Base-by-base conservation (phyloP, 371 early-diverging fungal species). In the Scutellospora calospora region DNA sequence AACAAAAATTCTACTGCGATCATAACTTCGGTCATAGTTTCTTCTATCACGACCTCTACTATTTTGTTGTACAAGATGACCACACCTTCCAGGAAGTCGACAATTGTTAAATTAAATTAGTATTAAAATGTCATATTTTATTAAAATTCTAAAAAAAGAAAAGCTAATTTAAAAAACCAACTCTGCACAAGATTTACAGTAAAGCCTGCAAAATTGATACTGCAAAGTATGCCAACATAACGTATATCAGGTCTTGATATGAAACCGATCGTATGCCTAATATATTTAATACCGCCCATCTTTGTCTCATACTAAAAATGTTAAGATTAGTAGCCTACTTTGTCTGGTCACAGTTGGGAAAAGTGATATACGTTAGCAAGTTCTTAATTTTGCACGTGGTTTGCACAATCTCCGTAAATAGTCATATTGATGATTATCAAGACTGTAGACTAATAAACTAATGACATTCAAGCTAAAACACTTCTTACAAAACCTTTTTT, bases 131-230 rank as follows among this genome's bases (percentile, higher is more conserved):
- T 49, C 49, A 49, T 49, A 49, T 49, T 49, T 49, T 16, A 49
- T 4, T 25, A 5, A 25, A 45, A 35, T 25, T 59, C 25, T 11
- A 25, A 27, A n/a, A 59, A 59, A 38, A 25, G n/a, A 65, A 35
- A n/a, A 35, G 8, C 1, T 22, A 68, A 22, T n/a, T 1, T 22
- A 38, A 22, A 41, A 12, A 22, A 62, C 81, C 83, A 87, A 94
- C 95, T 95, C 86, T 97, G 91, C 80, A 93, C 93, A 59, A 98
- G 92, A n/a, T 97, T 91, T 68, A 98, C 95, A 12, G 97, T 95
- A 27, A 95, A 93, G 80, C 95, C 95, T n/a, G 89, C 85, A 68
- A 94, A 93, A 88, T 97, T 94, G 83, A 98, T 94, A 66, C 91
- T 91, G 83, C 94, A 93, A 59, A 98, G 91, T 60, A 90, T 92